phyloP scores from a whole-genome alignment of 2,329 filamentous ascomycete species.

The Myriangium duriaei region DNA sequence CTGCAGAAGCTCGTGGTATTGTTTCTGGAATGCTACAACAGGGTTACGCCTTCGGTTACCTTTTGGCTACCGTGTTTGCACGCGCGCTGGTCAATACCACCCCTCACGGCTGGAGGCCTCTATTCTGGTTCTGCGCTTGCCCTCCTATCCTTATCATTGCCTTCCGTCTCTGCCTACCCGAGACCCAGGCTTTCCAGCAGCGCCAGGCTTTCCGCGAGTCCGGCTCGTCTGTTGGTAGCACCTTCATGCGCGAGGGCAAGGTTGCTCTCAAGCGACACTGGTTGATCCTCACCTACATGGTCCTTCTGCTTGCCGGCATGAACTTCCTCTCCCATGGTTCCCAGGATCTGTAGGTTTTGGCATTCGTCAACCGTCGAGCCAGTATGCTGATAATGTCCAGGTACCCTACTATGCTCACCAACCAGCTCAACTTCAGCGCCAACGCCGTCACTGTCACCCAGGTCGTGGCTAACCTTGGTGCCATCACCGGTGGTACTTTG shows the following conservation, averaged over 20 bases:
- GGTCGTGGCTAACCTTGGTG: conserved; percentile 38
- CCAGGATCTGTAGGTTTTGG: conserved; percentile 31
- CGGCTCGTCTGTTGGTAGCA: conserved; percentile 47
- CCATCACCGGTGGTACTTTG: conserved; percentile 34
- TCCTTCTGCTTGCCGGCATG: conserved; percentile 38
- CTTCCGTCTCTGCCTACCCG: conserved; percentile 64
- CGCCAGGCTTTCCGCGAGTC: conserved; percentile 51
- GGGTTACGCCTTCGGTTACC: conserved; percentile 52
- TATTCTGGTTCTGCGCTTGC: conserved; percentile 81
- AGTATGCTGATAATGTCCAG: no score
- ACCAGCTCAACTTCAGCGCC: conserved; percentile 42
- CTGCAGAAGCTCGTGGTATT: conserved; percentile 44
- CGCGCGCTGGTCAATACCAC: conserved; percentile 62
- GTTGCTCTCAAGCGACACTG: conserved; percentile 69
- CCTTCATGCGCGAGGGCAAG: conserved; percentile 65
- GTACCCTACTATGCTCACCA: conserved; percentile 50
- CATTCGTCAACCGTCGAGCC: conserved; percentile 15
- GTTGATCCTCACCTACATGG: conserved; percentile 67
- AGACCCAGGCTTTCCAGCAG: conserved; percentile 61
- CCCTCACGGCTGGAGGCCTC: conserved; percentile 64
- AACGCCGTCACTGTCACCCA: conserved; percentile 37
- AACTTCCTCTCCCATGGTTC: conserved; percentile 26
- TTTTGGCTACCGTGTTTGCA: conserved; percentile 28
- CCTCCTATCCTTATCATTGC: conserved; percentile 70
- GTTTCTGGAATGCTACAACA: conserved; percentile 51